phyloP scores from a whole-genome alignment of 2,329 filamentous ascomycete species.

The Cryphonectria naterciae region DNA sequence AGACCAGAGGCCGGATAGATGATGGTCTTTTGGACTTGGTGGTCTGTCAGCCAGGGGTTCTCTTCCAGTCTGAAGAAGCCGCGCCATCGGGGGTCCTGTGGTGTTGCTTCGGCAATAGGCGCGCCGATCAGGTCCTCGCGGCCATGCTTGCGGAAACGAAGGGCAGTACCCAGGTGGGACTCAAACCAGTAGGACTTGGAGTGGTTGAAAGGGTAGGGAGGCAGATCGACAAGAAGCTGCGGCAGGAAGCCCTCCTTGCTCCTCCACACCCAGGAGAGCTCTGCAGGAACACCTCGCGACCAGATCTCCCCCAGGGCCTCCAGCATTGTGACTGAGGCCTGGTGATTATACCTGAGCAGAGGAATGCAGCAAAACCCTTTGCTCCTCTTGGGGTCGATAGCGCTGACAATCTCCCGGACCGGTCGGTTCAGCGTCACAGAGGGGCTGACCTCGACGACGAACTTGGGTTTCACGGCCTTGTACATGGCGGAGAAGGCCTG shows the following conservation, averaged over 20 bases:
- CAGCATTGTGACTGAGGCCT: constrained; percentile 31
- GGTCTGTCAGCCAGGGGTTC: constrained; percentile 57
- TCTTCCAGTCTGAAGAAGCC: constrained; percentile 53
- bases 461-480: constrained; percentile 36
- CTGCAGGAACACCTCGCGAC: constrained; percentile 39
- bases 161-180: constrained; percentile 48
- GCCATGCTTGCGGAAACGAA: constrained; percentile 49
- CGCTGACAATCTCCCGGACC: constrained; percentile 39
- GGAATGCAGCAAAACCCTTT: constrained; percentile 16
- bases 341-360: constrained; percentile 17
- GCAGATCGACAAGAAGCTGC: constrained; percentile 48
- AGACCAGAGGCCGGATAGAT: constrained; percentile 57
- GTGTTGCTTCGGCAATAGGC: constrained; percentile 47
- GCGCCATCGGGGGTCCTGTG: constrained; percentile 53
- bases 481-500: constrained; percentile 43
- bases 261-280: constrained; percentile 39
- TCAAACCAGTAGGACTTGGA: constrained; percentile 58
- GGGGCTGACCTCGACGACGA: constrained; percentile 49
- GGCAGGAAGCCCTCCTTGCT: constrained; percentile 25
- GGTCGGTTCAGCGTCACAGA: constrained; percentile 42
- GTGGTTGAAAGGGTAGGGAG: constrained; percentile 61
- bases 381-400: constrained; percentile 4
- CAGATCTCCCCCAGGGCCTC: constrained; percentile 43
- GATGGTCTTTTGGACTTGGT: constrained; percentile 54
- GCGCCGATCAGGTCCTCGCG: constrained; percentile 57